Evolutionary conservation across 2,329 filamentous ascomycete species (phyloP).

Genomic region (Exophiala aquamarina): DNA sequence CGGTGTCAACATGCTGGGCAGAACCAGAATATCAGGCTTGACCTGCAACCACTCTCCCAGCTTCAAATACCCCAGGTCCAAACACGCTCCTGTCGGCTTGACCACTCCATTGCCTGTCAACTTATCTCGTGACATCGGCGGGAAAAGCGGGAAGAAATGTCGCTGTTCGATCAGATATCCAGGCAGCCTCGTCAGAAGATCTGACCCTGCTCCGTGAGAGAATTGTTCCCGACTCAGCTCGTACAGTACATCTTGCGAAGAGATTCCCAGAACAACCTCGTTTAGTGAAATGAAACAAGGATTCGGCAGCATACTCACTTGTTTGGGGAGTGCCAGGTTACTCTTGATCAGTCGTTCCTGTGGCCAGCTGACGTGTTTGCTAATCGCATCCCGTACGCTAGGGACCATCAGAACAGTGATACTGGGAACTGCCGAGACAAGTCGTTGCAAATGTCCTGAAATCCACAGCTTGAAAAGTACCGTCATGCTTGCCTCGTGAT

Average conservation of each 20-base stretch:
- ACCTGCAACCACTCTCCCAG: conserved; percentile 88
- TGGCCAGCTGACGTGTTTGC: conserved; percentile 84
- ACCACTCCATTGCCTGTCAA: conserved; percentile 66
- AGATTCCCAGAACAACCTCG: conserved; percentile 78
- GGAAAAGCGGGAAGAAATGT: conserved; percentile 88
- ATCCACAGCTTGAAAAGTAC: conserved; percentile 83
- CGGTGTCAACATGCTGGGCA: conserved; percentile 78
- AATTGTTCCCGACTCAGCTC: conserved; percentile 78
- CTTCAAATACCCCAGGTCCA: conserved; percentile 83
- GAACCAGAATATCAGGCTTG: conserved; percentile 77
- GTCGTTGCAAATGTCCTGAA: conserved; percentile 68
- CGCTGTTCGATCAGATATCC: conserved; percentile 83
- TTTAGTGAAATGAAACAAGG: conserved; percentile 88
- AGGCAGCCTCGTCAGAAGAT: conserved; percentile 68
- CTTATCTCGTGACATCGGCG: conserved; percentile 68
- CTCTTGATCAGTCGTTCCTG: conserved; percentile 68
- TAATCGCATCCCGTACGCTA: conserved; percentile 77
- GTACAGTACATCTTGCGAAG: conserved; percentile 78
- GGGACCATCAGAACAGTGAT: conserved; percentile 82
- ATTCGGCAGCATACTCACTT: conserved; percentile 77
- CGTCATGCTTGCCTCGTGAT: conserved; percentile 77
- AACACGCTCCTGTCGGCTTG: conserved; percentile 68
- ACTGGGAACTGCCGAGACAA: conserved; percentile 69
- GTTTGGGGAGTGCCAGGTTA: conserved; percentile 76
- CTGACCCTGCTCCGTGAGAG: conserved; percentile 53